Base-by-base conservation (phyloP, 768 basidiomycete species). In the Xanthoconium stramineum region DNA sequence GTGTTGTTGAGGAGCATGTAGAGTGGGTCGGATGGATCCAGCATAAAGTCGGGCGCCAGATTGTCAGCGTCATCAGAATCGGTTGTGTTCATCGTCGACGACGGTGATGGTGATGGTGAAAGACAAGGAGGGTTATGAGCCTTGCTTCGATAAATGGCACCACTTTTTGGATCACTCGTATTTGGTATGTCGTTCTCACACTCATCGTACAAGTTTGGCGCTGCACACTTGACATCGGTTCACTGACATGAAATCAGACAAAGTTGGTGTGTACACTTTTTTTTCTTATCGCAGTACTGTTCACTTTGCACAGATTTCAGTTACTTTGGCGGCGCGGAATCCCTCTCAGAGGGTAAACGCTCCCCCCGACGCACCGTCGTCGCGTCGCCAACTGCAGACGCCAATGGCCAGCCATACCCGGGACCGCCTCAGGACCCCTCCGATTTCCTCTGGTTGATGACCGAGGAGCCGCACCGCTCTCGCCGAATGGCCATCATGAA, bases 371-470 rank as follows among this genome's bases (percentile, higher is more conserved):
- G 82, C 45, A 83, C 83, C 0, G 76, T 76, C 44, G 71, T 80
- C 47, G 61, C 72, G 3, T 71, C 72, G n/a, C 76, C 77, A 4
- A 73, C 69, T 3, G 60, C 50, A 6, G 60, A 78, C 43, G 74
- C 77, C 56, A 65, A 80, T 57, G 79, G 75, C 10, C 68, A 66
- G 39, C 69, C 73, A 4, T 71, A 80, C 63, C 70, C 76, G 19
- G 78, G 73, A 6, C 83, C 83, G 3, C 87, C 88, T 0, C 85
- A 86, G 68, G 85, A 94, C 64, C 88, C 91, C 1, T 71, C 78
- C 0, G 96, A 98, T 63, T 98, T 97, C 65, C 78, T 98, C 32
- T 99, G 97, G 97, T 67, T 95, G 44, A 91, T 98, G 86, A 97
- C 93, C 0, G 97, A 99, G 73, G 97, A 99, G 67, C 97, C 97